Evolutionary conservation across 75 land plant species (phyloP).

Genomic region (Sequoiadendron giganteum): DNA sequence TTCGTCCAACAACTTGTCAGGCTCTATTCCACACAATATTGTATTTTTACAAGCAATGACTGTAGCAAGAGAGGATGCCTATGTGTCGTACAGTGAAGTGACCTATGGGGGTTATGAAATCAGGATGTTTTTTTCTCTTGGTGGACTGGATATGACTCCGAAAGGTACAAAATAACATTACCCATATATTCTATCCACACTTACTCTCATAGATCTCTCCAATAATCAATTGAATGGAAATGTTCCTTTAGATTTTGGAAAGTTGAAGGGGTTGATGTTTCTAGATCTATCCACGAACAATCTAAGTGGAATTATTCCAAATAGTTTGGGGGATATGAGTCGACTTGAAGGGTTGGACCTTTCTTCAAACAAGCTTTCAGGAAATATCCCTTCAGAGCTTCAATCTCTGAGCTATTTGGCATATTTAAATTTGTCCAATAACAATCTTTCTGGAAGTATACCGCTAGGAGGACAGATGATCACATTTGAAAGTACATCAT

Average conservation of each 20-base stretch:
- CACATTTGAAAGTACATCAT: not conserved
- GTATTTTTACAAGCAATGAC: too few relatives aligned
- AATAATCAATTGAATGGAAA: not conserved
- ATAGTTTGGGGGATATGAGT: not conserved
- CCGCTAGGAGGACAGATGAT: not conserved
- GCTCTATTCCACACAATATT: slow-evolving; percentile 26
- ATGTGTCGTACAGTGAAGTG: too few relatives aligned
- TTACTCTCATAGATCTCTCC: not conserved
- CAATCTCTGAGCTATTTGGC: not conserved
- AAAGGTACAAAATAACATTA: not conserved
- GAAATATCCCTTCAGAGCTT: not conserved
- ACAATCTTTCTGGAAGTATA: not conserved
- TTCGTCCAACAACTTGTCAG: slow-evolving; percentile 54
- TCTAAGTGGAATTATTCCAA: not conserved
- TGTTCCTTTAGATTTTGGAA: not conserved
- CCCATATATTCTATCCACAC: not conserved
- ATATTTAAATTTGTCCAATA: not conserved
- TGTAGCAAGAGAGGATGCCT: too few relatives aligned
- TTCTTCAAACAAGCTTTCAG: not conserved
- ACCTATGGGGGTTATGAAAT: too few relatives aligned
- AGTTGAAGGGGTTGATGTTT: not conserved
- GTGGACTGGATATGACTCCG: too few relatives aligned
- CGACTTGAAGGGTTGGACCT: not conserved
- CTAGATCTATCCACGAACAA: not conserved
- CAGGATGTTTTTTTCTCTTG: too few relatives aligned